A percentile compares a stretch with the other conserved stretches of the same genome.
Conservation (phyloP, 768 basidiomycete genomes). For the Dioszegia aurantiaca region DNA sequence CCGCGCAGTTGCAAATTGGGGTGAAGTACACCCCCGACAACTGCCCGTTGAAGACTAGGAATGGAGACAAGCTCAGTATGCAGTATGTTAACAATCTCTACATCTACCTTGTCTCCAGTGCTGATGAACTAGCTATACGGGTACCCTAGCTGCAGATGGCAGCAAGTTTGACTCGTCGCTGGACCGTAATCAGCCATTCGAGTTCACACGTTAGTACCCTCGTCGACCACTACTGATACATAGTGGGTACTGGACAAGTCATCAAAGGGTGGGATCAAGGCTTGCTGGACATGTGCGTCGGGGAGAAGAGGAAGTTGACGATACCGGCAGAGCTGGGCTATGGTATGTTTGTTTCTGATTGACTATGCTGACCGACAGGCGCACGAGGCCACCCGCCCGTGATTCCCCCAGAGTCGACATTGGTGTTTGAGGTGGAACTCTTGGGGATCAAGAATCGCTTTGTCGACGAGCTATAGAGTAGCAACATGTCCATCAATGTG, state of each 20-base stretch:
- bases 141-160: slow-evolving; percentile 70
- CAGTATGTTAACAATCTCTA: slow-evolving; percentile 36
- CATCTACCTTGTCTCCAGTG: background rate
- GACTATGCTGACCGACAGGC: slow-evolving; percentile 22
- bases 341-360: slow-evolving; percentile 58
- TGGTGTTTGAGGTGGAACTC: slow-evolving; percentile 85
- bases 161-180: slow-evolving; percentile 88
- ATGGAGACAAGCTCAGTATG: slow-evolving; percentile 51
- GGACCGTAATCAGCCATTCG: slow-evolving; percentile 70
- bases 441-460: slow-evolving; percentile 59
- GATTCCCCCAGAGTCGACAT: slow-evolving; percentile 74
- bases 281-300: slow-evolving; percentile 68
- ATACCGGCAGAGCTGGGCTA: slow-evolving; percentile 79
- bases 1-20: slow-evolving; percentile 38
- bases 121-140: slow-evolving; percentile 60
- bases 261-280: slow-evolving; percentile 54
- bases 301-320: slow-evolving; percentile 82
- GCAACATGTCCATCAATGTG: too few relatives aligned
- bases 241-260: slow-evolving; percentile 52
- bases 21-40: slow-evolving; percentile 50
- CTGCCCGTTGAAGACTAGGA: slow-evolving; percentile 46
- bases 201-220: slow-evolving; percentile 64
- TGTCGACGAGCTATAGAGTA: slow-evolving; percentile 45
- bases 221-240: too few relatives aligned
- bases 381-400: slow-evolving; percentile 67